Percentiles rank a stretch among this genome's conserved stretches.
Conservation (phyloP, 257 asterid species). For the Asclepias syriaca region DNA sequence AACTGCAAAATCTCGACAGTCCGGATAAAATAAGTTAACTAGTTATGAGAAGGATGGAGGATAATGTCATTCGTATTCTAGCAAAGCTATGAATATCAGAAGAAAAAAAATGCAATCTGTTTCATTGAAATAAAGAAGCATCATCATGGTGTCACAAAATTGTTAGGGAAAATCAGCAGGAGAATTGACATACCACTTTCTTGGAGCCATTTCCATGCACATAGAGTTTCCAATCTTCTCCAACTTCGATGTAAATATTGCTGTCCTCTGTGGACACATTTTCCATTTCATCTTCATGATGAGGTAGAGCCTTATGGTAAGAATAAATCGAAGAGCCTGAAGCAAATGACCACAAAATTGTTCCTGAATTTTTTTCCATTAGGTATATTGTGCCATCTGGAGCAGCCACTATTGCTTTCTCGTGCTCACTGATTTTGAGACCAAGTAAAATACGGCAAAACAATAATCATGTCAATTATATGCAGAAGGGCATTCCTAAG, state of each 20-base stretch:
- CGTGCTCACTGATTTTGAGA: conserved; percentile 42
- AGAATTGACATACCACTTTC: conserved; percentile 40
- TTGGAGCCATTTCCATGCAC: conserved; percentile 48
- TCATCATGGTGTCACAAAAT: neutral
- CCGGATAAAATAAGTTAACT: neutral
- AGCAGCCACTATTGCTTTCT: conserved; percentile 66
- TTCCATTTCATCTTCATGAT: conserved; percentile 43
- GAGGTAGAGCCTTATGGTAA: conserved; percentile 52
- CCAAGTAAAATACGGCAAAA: conserved; percentile 14
- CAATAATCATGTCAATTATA: conserved; percentile 5
- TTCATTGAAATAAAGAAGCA: neutral
- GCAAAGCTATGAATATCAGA: neutral
- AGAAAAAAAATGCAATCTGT: neutral
- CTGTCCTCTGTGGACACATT: conserved; percentile 44
- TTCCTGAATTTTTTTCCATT: conserved; percentile 52
- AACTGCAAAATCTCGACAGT: neutral
- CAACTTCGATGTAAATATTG: conserved; percentile 67
- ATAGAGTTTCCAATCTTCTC: conserved; percentile 81
- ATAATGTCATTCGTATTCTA: neutral
- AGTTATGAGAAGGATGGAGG: neutral
- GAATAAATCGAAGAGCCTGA: conserved; percentile 82
- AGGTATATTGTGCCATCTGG: conserved; percentile 79
- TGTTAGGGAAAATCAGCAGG: neutral
- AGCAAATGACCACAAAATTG: conserved; percentile 62
- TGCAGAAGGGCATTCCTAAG: neutral